Base-by-base conservation (phyloP, 371 early-diverging fungal genomes). In the Furculomyces boomerangus region DNA sequence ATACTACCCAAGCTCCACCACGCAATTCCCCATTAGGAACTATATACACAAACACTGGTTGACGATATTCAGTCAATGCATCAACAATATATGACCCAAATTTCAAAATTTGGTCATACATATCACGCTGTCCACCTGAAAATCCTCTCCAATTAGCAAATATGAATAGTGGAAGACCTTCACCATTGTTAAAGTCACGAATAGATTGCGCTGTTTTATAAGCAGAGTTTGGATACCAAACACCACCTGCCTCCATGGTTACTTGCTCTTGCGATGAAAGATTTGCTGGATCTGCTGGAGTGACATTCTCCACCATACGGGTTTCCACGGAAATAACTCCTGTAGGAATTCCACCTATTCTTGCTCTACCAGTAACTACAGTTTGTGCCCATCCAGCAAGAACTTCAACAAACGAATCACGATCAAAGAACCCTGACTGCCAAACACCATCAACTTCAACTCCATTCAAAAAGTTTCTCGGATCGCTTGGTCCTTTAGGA, bases 101-200 rank as follows among this genome's bases (percentile, higher is more conserved):
- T 71, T 98, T 95, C 54, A 99, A 77, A 1, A 98, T 79, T 69
- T 93, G 94, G 63, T 93, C 83, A 78, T 81, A 93, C 96, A 99
- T 96, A 71, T 98, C 98, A 62, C 85, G 88, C 70, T 95, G 93
- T 53, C 98, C 97, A 58, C 98, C 98, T 41, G 87, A 87, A 83
- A 99, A 99, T 53, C 99, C 99, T 75, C 97, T 91, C 97, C 97
- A 99, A 86, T 99, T 97, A 71, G 97, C 98, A 77, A 99, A 90
- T 71, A 99, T 86, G 67, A 99, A 86, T 66, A 98, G 71, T 20
- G 97, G 94, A 56, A 99, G 76, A 61, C 89, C 89, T 71, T 99
- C 99, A 68, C 95, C 94, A 64, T 91, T 84, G 80, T 95, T 93
- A 61, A 98, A 94, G 72, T 98, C 94, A 58, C 83, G 80, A 72